phyloP scores from a whole-genome alignment of 495 filamentous ascomycete species.

The Penicillium samsonianum region DNA sequence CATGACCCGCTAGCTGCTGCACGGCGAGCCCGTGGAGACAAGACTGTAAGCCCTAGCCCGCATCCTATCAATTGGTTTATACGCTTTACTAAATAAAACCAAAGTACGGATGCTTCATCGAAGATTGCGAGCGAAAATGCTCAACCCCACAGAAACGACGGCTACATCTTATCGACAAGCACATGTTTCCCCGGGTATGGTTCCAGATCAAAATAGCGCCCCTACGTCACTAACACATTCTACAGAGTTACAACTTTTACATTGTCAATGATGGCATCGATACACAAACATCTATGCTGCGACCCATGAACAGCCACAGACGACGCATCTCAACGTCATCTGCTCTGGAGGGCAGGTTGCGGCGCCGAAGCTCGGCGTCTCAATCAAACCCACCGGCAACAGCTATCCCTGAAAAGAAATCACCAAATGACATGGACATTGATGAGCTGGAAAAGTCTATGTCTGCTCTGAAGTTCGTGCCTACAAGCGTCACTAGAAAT shows the following conservation, averaged over 20 bases:
- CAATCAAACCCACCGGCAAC: slow-evolving; percentile 19
- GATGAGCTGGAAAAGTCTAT: slow-evolving; percentile 75
- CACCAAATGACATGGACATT: slow-evolving; percentile 59
- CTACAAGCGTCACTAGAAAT: slow-evolving; percentile 60
- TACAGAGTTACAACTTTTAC: slow-evolving; percentile 80
- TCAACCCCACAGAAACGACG: slow-evolving; percentile 78
- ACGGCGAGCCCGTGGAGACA: slow-evolving; percentile 76
- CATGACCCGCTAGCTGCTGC: slow-evolving; percentile 79
- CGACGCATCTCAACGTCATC: slow-evolving; percentile 52
- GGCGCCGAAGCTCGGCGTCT: slow-evolving; percentile 41
- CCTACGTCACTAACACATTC: slow-evolving; percentile 6
- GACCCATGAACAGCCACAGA: slow-evolving; percentile 45
- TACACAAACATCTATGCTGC: slow-evolving; percentile 73
- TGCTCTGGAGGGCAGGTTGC: slow-evolving; percentile 39
- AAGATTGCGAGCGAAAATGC: slow-evolving; percentile 84
- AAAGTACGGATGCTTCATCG: slow-evolving; percentile 86
- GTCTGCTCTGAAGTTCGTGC: slow-evolving; percentile 81
- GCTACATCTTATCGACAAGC: slow-evolving; percentile 89
- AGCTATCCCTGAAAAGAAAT: not conserved
- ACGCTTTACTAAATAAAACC: not conserved
- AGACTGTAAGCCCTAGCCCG: slow-evolving; percentile 63
- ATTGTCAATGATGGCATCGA: slow-evolving; percentile 89
- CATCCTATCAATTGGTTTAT: not conserved
- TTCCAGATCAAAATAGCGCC: not conserved
- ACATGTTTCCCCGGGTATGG: slow-evolving; percentile 77